A percentile compares a stretch with the other conserved stretches of the same genome.
phyloP scores from a whole-genome alignment of 2,329 filamentous ascomycete species.

The Teratosphaeria pseudoeucalypti region DNA sequence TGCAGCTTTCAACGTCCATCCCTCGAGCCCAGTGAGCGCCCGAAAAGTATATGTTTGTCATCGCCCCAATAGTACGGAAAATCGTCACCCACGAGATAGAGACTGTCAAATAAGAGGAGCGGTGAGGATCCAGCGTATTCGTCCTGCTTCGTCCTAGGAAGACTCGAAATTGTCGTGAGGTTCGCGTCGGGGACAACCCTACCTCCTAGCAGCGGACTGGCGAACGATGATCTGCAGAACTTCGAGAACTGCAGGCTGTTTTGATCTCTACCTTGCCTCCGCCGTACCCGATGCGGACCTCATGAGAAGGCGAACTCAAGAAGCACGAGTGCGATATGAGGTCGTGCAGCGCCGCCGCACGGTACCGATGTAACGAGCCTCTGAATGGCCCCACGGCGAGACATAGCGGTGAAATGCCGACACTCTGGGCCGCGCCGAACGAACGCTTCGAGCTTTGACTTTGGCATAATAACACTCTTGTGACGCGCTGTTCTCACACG shows the following conservation, averaged over 20 bases:
- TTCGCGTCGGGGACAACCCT: slow-evolving; percentile 11
- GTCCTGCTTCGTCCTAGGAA: slow-evolving; percentile 4
- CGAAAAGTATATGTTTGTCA: background rate
- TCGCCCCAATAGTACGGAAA: background rate
- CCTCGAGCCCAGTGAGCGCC: background rate
- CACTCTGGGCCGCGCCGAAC: slow-evolving; percentile 8
- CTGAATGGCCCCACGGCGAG: slow-evolving; percentile 8
- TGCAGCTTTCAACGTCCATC: background rate
- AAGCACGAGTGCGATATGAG: background rate
- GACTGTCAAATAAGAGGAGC: slow-evolving; percentile 1
- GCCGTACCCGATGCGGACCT: background rate
- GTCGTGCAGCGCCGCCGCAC: background rate
- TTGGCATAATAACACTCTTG: background rate
- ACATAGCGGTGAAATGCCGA: slow-evolving; percentile 17
- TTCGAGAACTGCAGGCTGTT: background rate
- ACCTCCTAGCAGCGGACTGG: slow-evolving; percentile 6
- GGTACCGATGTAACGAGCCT: slow-evolving; percentile 6
- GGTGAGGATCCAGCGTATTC: slow-evolving; percentile 5
- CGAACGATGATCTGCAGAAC: slow-evolving; percentile 18
- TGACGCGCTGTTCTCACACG: slow-evolving; percentile 2
- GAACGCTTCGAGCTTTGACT: background rate
- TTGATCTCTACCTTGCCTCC: background rate
- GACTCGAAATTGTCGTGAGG: slow-evolving; percentile 2
- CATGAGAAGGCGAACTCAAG: background rate
- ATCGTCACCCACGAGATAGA: background rate